Evolutionary conservation across 257 asterid species (phyloP).

Genomic region (Penstemon davidsonii): DNA sequence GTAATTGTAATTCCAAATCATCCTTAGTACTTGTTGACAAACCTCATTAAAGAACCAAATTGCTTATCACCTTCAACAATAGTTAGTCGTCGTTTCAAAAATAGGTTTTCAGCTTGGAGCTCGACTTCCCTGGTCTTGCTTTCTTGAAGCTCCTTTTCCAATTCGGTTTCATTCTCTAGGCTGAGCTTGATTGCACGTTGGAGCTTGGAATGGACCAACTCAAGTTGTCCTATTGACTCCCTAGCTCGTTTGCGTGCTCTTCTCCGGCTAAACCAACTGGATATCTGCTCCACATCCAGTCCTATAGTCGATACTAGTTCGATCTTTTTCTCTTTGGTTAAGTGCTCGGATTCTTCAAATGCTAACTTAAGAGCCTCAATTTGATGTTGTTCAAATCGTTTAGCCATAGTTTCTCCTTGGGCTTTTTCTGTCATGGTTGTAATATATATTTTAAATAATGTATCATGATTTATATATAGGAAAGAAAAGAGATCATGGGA

Average conservation of each 20-base stretch:
- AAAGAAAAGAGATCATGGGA: not conserved
- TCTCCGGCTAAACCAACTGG: constrained; percentile 38
- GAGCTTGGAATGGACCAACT: constrained; percentile 16
- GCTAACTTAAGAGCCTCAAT: constrained; percentile 27
- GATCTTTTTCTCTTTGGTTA: constrained; percentile 19
- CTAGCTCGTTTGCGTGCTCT: constrained; percentile 26
- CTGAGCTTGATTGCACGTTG: constrained; percentile 4
- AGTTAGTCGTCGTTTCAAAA: constrained; percentile 20
- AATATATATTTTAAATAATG: too few species aligned
- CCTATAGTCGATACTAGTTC: constrained; percentile 30
- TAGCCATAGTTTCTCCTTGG: constrained; percentile 19
- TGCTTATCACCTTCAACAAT: constrained; percentile 22
- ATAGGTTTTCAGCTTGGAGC: constrained; percentile 26
- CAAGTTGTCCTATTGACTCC: constrained; percentile 10
- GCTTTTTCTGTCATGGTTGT: constrained; percentile 6
- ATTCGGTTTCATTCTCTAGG: constrained; percentile 5
- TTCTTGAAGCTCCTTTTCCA: constrained; percentile 23
- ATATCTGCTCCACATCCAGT: constrained; percentile 41
- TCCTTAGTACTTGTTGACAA: not conserved
- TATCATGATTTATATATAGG: constrained; percentile 28
- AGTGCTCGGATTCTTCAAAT: constrained; percentile 25
- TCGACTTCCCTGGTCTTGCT: constrained; percentile 20
- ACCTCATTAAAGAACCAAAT: constrained; percentile 17
- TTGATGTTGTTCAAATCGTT: constrained; percentile 23
- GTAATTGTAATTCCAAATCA: too few species aligned